phyloP scores from a whole-genome alignment of 2,329 filamentous ascomycete genomes.

The Botrytis sinoallii region DNA sequence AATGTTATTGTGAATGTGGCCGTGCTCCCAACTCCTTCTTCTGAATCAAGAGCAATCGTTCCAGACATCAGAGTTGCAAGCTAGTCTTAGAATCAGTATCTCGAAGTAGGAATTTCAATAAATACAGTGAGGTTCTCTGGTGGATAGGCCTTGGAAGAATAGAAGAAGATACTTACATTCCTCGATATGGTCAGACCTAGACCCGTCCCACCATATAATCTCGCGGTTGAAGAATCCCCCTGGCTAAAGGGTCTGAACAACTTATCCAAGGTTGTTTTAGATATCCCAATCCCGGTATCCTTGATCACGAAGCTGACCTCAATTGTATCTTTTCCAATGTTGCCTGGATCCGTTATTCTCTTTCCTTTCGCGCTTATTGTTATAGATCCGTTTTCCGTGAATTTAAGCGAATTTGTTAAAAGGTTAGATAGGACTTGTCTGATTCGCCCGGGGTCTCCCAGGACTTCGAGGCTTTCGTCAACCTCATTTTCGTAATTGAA shows the following conservation, averaged over 20 bases:
- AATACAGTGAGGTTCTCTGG: background rate
- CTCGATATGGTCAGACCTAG: constrained; percentile 72
- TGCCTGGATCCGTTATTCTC: background rate
- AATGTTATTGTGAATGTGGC: constrained; percentile 30
- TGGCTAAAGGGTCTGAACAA: constrained; percentile 80
- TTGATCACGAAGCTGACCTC: constrained; percentile 63
- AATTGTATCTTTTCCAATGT: constrained; percentile 44
- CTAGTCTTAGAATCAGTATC: constrained; percentile 14
- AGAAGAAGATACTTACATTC: constrained; percentile 23
- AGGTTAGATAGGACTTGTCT: constrained; percentile 78
- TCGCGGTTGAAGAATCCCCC: constrained; percentile 71
- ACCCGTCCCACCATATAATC: constrained; percentile 75
- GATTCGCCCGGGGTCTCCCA: constrained; percentile 69
- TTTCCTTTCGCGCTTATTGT: constrained; percentile 45
- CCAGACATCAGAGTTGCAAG: constrained; percentile 31
- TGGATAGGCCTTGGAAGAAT: background rate
- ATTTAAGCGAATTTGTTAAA: constrained; percentile 78
- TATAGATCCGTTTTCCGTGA: constrained; percentile 65
- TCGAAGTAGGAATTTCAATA: background rate
- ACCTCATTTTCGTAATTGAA: constrained; percentile 64
- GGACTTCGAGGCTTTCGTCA: constrained; percentile 59
- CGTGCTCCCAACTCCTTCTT: constrained; percentile 24
- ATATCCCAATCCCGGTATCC: constrained; percentile 73
- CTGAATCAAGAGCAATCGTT: constrained; percentile 26
- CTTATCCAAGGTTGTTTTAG: constrained; percentile 64